Conservation (phyloP, 208 protist species). For the Lotmaria passim region DNA sequence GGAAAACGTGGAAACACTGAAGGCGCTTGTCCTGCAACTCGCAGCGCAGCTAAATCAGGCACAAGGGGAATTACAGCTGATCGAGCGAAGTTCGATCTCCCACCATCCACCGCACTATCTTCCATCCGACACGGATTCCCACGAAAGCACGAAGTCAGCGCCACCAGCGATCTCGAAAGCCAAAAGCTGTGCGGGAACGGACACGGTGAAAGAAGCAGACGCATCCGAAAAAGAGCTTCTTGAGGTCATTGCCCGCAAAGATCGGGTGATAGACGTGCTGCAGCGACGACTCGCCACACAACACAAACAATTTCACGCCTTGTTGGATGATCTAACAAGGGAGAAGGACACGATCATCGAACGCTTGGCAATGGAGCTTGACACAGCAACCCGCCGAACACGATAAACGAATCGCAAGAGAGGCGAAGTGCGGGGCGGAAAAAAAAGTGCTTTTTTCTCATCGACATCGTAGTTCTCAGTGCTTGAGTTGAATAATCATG, state of each 20-base stretch:
- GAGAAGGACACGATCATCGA: constrained; percentile 20
- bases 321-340: not conserved
- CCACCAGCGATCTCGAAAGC: too few species aligned
- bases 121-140: too few species aligned
- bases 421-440: too few species aligned
- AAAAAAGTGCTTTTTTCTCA: not conserved
- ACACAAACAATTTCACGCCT: constrained; percentile 12
- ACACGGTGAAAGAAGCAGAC: not conserved
- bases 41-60: constrained; percentile 32
- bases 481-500: too few species aligned
- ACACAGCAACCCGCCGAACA: not conserved
- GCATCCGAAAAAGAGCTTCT: not conserved
- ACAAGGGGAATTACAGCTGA: constrained; percentile 21
- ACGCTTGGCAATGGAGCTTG: constrained; percentile 1
- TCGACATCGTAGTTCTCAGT: too few species aligned
- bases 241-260: constrained; percentile 17
- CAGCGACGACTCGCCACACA: constrained; percentile 2
- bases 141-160: not conserved
- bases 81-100: not conserved
- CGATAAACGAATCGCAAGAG: too few species aligned
- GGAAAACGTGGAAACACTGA: constrained; percentile 46
- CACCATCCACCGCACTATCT: too few species aligned
- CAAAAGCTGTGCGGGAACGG: too few species aligned
- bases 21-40: constrained; percentile 32
- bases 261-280: constrained; percentile 15